A percentile compares a stretch with the other conserved stretches of the same genome.
Conservation (phyloP, 2,329 filamentous ascomycete species). For the Aspergillus piperis region DNA sequence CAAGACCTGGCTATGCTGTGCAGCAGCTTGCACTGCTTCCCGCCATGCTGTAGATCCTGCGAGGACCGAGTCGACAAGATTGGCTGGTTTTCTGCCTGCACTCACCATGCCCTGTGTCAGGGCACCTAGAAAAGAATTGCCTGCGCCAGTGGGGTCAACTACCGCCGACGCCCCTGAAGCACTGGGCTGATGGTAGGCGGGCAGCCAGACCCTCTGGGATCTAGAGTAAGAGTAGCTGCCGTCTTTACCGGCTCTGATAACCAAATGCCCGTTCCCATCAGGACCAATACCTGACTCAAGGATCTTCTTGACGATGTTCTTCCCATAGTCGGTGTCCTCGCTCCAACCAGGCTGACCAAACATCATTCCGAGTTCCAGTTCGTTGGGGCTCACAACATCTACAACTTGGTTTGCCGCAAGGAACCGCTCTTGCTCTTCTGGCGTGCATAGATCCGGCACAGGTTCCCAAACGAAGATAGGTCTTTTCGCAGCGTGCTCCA, state of each 20-base stretch:
- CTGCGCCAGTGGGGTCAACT: slow-evolving; percentile 90
- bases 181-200: slow-evolving; percentile 65
- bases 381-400: slow-evolving; percentile 74
- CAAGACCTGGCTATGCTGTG: slow-evolving; percentile 53
- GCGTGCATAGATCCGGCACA: slow-evolving; percentile 81
- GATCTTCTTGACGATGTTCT: slow-evolving; percentile 37
- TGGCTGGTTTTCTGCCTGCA: slow-evolving; percentile 34
- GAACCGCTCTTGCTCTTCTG: slow-evolving; percentile 60
- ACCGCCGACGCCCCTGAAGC: slow-evolving; percentile 51
- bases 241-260: slow-evolving; percentile 64
- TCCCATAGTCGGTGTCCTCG: slow-evolving; percentile 28
- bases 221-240: slow-evolving; percentile 53
- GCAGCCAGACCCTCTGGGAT: slow-evolving; percentile 64
- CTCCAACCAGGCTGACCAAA: slow-evolving; percentile 61
- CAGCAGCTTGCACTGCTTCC: slow-evolving; percentile 48
- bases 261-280: slow-evolving; percentile 40
- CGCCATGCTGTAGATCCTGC: slow-evolving; percentile 59
- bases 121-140: slow-evolving; percentile 80
- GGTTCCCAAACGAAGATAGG: slow-evolving; percentile 94
- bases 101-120: slow-evolving; percentile 58
- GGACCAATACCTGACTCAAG: slow-evolving; percentile 41
- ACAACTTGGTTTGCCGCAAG: slow-evolving; percentile 55
- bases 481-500: slow-evolving; percentile 45
- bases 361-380: slow-evolving; percentile 82
- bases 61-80: slow-evolving; percentile 34